A percentile compares a stretch with the other conserved stretches of the same genome.
phyloP scores from a whole-genome alignment of 2,329 filamentous ascomycete species.

The Pseudogymnoascus destructans region DNA sequence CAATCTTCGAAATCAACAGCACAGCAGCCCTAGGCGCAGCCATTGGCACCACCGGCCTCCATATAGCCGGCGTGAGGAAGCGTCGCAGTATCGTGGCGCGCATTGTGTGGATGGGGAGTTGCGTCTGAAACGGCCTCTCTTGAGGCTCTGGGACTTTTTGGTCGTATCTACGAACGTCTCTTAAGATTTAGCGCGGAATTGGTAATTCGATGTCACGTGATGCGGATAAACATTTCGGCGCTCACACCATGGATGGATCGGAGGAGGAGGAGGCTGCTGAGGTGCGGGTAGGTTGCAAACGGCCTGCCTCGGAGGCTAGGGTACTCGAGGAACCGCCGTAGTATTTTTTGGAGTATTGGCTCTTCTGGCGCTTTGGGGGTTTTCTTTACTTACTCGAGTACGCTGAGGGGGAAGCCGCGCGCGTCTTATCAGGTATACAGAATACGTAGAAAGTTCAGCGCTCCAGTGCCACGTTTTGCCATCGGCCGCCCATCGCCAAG shows the following conservation, averaged over 20 bases:
- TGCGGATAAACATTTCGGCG: neutral
- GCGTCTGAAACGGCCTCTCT: neutral
- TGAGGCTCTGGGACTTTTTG: conserved; percentile 9
- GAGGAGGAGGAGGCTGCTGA: neutral
- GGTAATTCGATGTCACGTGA: neutral
- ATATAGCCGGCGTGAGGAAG: conserved; percentile 19
- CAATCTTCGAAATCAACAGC: conserved; percentile 2
- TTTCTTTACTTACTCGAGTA: neutral
- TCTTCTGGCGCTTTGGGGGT: neutral
- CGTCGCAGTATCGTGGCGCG: conserved; percentile 15
- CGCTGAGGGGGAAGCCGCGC: neutral
- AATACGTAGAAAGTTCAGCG: neutral
- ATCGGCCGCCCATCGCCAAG: neutral
- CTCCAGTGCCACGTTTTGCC: neutral
- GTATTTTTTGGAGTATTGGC: neutral
- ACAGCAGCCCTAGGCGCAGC: conserved; percentile 1
- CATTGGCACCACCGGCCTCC: conserved; percentile 12
- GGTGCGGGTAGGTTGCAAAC: neutral
- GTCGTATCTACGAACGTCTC: neutral
- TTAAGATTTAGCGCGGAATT: neutral
- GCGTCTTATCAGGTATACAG: neutral
- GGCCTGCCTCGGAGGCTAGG: neutral
- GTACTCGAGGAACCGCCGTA: neutral
- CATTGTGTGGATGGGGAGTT: neutral
- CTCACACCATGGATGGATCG: neutral